Evolutionary conservation across 2,329 filamentous ascomycete species (phyloP), one percentile per base, ranked within the genome.

Genomic region (Ceratocystis cubensis): DNA sequence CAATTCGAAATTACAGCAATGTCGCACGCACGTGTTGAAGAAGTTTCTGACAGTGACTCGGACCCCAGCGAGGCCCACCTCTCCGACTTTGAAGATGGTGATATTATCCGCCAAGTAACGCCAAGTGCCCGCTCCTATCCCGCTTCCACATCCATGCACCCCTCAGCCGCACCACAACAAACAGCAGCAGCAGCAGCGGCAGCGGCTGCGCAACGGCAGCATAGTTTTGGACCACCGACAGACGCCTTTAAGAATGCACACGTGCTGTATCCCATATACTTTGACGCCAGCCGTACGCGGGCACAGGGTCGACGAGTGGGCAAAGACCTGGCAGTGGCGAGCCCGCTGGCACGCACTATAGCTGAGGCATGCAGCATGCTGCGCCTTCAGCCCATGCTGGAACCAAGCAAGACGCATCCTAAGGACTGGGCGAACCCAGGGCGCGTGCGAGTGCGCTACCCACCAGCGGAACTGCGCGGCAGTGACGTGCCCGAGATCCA

Each of bases 391-490:
- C 86, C 88, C 56, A 85, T 94, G 6, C 88, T 96, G 75, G 94
- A 99, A 78, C 90, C 92, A 0, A 88, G 88, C 73, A 96, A 96
- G 80, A 83, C 86, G 69, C 94, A 99, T 76, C 94, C 94, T 5
- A 93, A 94, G 78, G 94, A 99, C 79, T 99, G 94, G 94, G 87
- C 88, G 66, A 99, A 99, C 78, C 94, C 94, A 13, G 94, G 94
- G 2, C 83, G 94, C 68, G 89, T 97, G 69, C 86, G 89, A 71
- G 85, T 97, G 63, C 78, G 87, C 73, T 78, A 96, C n/a, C 88
- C 84, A 75, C 78, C 75, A 70, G 71, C 68, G 68, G 70, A 61
- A 57, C 69, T 68, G 6, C 59, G 66, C 22, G n/a, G 8, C 28
- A 59, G 56, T 28, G 67, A 69, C 65, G 70, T 70, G 61, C 65